phyloP scores from a whole-genome alignment of 345 rosid genomes.

The Eucalyptus decipiens region DNA sequence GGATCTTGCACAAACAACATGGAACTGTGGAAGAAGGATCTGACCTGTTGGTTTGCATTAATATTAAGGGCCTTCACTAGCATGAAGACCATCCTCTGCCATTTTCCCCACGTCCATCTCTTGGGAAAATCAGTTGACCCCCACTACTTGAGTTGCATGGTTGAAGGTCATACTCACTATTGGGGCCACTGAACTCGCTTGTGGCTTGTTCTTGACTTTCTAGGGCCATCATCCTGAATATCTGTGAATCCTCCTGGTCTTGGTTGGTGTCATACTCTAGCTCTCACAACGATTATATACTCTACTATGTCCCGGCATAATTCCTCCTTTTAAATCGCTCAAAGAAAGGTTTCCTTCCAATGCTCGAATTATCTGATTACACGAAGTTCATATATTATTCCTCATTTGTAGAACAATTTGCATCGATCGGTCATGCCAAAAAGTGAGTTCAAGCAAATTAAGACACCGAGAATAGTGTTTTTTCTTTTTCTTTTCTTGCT shows the following conservation, averaged over 20 bases:
- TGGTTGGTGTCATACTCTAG: conserved; percentile 48
- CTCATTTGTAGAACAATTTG: neutral
- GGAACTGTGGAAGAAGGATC: neutral
- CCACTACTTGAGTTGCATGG: conserved; percentile 57
- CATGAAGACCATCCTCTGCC: conserved; percentile 4
- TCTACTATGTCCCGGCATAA: conserved; percentile 33
- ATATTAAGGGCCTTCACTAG: neutral
- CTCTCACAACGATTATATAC: conserved; percentile 30
- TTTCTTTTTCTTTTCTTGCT: neutral
- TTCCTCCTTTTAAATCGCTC: conserved; percentile 50
- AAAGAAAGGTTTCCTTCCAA: conserved; percentile 64
- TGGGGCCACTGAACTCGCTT: conserved; percentile 33
- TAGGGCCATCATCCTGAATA: conserved; percentile 56
- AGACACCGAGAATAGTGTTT: neutral
- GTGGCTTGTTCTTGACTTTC: conserved; percentile 48
- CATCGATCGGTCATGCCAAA: neutral
- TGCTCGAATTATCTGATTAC: conserved; percentile 61
- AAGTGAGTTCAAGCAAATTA: neutral
- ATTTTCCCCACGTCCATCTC: conserved; percentile 24
- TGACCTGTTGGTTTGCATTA: neutral
- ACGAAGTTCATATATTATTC: neutral
- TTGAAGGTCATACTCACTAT: conserved; percentile 32
- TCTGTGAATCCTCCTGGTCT: conserved; percentile 57
- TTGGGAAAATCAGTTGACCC: conserved; percentile 24
- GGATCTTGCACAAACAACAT: neutral